A percentile compares a stretch with the other conserved stretches of the same genome.
Conservation (phyloP, 257 asterid species). For the Scutellaria minor region DNA sequence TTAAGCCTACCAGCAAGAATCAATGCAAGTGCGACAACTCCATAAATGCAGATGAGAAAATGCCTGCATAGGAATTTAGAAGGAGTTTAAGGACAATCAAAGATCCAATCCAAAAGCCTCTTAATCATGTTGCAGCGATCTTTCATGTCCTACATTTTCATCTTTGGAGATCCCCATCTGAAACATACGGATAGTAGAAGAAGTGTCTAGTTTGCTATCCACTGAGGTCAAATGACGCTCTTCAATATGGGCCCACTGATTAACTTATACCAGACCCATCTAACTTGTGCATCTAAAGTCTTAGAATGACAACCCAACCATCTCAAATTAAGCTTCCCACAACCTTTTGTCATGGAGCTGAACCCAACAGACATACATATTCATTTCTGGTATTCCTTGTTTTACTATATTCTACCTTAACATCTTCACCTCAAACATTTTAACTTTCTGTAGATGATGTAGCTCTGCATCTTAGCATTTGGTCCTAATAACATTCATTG, state of each 20-base stretch:
- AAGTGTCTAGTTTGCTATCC: constrained; percentile 4
- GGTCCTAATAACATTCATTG: not conserved
- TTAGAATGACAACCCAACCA: not conserved
- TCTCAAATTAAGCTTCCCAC: not conserved
- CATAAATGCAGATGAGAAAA: constrained; percentile 83
- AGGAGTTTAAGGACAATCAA: constrained; percentile 30
- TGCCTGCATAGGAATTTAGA: constrained; percentile 71
- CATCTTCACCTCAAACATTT: constrained; percentile 13
- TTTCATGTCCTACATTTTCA: constrained; percentile 23
- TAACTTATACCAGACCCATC: constrained; percentile 3
- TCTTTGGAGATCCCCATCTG: constrained; percentile 6
- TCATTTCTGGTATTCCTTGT: not conserved
- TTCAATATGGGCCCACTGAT: not conserved
- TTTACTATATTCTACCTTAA: not conserved
- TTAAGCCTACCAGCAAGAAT: constrained; percentile 89
- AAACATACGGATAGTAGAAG: constrained; percentile 5
- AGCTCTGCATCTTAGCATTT: constrained; percentile 3
- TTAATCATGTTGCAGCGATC: constrained; percentile 6
- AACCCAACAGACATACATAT: not conserved
- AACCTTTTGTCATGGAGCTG: no score
- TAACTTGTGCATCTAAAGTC: constrained; percentile 11
- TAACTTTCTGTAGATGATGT: constrained; percentile 11
- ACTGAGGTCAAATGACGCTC: constrained; percentile 14
- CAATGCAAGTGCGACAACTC: constrained; percentile 69
- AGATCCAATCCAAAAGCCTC: constrained; percentile 12